Evolutionary conservation across 2,329 filamentous ascomycete species (phyloP), one percentile per base, ranked within the genome.

Genomic region (Rutstroemia sydowiana): DNA sequence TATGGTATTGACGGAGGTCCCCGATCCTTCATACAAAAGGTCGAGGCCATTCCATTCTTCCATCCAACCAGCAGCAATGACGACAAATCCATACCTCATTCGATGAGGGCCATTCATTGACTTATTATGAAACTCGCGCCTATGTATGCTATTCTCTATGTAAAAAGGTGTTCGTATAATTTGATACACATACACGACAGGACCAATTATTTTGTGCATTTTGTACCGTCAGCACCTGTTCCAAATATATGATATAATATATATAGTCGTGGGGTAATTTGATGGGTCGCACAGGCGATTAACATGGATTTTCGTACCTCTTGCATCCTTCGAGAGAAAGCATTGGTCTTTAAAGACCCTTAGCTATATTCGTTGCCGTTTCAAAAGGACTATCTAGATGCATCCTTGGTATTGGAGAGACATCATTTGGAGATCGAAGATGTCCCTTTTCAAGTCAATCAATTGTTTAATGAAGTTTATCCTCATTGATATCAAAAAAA

Each of bases 71-170:
- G 20, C 37, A n/a, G n/a, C n/a, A n/a, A n/a, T n/a, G n/a, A n/a
- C n/a, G n/a, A n/a, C n/a, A n/a, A n/a, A n/a, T n/a, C n/a, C n/a
- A n/a, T n/a, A n/a, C n/a, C n/a, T n/a, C n/a, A n/a, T n/a, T n/a
- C n/a, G n/a, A n/a, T n/a, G n/a, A n/a, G n/a, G n/a, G n/a, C n/a
- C n/a, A n/a, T n/a, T n/a, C n/a, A n/a, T n/a, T n/a, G n/a, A n/a
- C n/a, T n/a, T 21, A 37, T 51, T 31, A 10, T 51, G 48, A 51
- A 51, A 51, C 48, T 45, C 48, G 48, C 48, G 48, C 48, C 32
- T 39, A 39, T 30, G 31, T 48, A 18, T 36, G 23, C 23, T 28
- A 26, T 45, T 6, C 26, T 41, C 20, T 41, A 21, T 20, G 10
- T 21, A 41, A 20, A 16, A 18, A 41, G 9, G 21, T 23, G 18